A percentile compares a stretch with the other conserved stretches of the same genome.
These are phyloP conservation scores for Santalum album DNA, from an alignment of 164 flowering plant species.

Conservation along the genomic window DNA sequence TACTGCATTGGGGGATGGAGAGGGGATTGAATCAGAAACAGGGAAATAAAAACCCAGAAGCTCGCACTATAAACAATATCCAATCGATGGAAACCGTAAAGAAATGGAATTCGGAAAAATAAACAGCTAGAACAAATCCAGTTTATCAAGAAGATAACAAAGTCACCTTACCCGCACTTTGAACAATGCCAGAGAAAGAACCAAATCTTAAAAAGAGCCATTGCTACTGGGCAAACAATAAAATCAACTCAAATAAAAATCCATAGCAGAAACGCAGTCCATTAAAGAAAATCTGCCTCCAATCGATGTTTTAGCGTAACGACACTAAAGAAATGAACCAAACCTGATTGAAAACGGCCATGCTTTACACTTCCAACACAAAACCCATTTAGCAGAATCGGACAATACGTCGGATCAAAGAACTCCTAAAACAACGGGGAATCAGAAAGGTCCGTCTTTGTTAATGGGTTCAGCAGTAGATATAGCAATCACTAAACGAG, in stretches of 20 bases:
- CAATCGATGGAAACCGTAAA: background rate
- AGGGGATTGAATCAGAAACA: no score
- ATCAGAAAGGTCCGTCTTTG: slow-evolving; percentile 4
- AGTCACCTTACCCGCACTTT: background rate
- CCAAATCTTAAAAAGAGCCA: no score
- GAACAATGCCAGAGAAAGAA: background rate
- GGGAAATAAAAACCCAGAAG: background rate
- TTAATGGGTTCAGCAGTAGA: slow-evolving; percentile 2
- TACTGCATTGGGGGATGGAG: background rate
- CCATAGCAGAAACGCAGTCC: background rate
- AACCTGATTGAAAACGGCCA: slow-evolving; percentile 19
- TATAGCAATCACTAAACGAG: background rate
- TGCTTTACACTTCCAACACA: slow-evolving; percentile 12
- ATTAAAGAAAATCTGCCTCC: background rate
- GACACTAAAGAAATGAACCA: slow-evolving; percentile 25
- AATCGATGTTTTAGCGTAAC: background rate
- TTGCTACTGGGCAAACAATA: no score
- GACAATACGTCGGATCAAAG: slow-evolving; percentile 2
- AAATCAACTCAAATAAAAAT: background rate
- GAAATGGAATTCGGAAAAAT: background rate
- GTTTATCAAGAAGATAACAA: background rate
- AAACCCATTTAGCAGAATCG: slow-evolving; percentile 21
- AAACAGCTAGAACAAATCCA: background rate
- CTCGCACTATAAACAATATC: background rate
- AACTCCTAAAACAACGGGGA: background rate